Base-by-base conservation (phyloP, 768 basidiomycete species). In the Tephrocybe sp. region DNA sequence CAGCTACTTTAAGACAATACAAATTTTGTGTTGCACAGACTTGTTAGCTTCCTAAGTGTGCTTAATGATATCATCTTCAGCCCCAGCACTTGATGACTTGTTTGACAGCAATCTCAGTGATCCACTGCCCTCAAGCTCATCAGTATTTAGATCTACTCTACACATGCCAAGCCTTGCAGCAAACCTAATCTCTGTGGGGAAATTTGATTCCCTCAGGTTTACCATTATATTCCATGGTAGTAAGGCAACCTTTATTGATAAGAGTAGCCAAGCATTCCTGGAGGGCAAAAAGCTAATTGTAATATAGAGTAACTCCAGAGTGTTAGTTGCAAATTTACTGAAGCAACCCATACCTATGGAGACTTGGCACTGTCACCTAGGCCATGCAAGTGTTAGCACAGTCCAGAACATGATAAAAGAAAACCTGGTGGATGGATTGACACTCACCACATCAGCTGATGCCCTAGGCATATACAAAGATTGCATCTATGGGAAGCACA, bases 401-500 rank as follows among this genome's bases (percentile, higher is more conserved):
- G 54, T 71, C 7, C 12, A 36, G 26, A 42, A 0, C 28, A 62
- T 45, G 26, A 10, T n/a, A 1, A 45, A 20, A n/a, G 17, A 45
- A 11, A 14, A 17, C 1, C 43, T 45, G 3, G 63, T 67, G 2
- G 48, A 56, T 18, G 62, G 66, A 8, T n/a, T n/a, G n/a, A n/a
- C n/a, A n/a, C n/a, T n/a, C n/a, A n/a, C 45, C 46, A 26, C 2
- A 37, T 50, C 3, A 24, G 50, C 2, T 7, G 48, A n/a, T 38
- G 37, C 1, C n/a, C 46, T 15, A 3, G 58, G 58, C 0, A 4
- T 41, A 17, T 67, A 65, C 41, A 54, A 65, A 18, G 59, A 62
- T 44, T 68, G 69, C 48, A 56, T 67, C 0, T 60, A 59, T 26
- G 59, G 62, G 12, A 63, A 66, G 43, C 62, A 65, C 9, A 48